These are phyloP conservation scores for Raphanus raphanistrum DNA, from an alignment of 345 rosid genomes.

Conservation along the genomic window DNA sequence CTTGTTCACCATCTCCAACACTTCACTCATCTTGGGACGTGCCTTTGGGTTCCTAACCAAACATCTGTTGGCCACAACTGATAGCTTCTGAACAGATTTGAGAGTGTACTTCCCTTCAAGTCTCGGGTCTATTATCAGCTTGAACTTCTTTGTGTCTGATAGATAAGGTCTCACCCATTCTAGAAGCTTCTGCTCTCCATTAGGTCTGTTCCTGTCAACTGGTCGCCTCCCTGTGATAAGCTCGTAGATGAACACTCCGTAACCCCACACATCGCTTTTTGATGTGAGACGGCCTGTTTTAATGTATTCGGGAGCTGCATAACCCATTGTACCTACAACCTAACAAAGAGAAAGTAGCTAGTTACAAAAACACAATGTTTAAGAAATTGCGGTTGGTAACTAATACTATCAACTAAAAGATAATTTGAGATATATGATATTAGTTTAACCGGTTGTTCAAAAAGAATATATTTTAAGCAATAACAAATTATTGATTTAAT, in stretches of 20 bases:
- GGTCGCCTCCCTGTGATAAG: constrained; percentile 90
- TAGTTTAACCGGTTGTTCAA: too few relatives aligned
- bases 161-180: constrained; percentile 34
- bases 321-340: constrained; percentile 96
- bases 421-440: too few relatives aligned
- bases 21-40: constrained; percentile 94
- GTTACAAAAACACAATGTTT: not conserved
- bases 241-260: constrained; percentile 90
- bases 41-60: constrained; percentile 64
- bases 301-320: constrained; percentile 88
- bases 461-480: too few relatives aligned
- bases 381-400: not conserved
- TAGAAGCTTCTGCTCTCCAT: constrained; percentile 70
- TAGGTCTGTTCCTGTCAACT: constrained; percentile 74
- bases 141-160: constrained; percentile 59
- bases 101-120: constrained; percentile 53
- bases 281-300: constrained; percentile 82
- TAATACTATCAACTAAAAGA: too few relatives aligned
- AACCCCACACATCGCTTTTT: constrained; percentile 90
- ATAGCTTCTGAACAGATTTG: constrained; percentile 61
- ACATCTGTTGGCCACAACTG: constrained; percentile 73
- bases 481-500: too few relatives aligned
- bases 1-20: constrained; percentile 61
- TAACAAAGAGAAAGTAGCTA: constrained; percentile 27
- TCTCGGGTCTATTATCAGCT: constrained; percentile 64